Base-by-base conservation (phyloP, 2,329 filamentous ascomycete genomes). In the Paracorniculantispora psalliotae region DNA sequence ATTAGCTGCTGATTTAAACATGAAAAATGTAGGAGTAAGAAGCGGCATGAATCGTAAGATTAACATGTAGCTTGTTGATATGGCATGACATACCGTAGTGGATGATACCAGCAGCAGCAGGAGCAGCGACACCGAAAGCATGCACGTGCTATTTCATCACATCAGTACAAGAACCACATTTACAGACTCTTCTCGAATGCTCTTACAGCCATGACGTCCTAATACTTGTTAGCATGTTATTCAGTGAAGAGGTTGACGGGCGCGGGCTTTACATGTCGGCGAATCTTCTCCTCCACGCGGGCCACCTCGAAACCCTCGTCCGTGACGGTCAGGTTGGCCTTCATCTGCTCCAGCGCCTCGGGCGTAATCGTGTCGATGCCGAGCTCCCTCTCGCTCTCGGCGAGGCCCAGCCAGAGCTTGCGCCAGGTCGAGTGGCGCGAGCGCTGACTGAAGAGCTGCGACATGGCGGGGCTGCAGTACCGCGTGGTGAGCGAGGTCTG, bases 401-500 rank as follows among this genome's bases (percentile, higher is more conserved):
- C 92, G 12, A 96, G 87, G 75, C 82, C 86, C 47, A 93, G 78
- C 92, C 92, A 97, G 19, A 96, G 84, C 71, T 90, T 82, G 63
- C 92, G 85, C 91, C 91, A 96, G 58, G 86, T 91, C 44, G 84
- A 87, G 72, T 87, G 85, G 30, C 91, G 82, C 57, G 85, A 87
- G 46, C 91, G 84, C 61, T 87, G 84, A 66, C 86, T 88, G 79
- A 96, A 97, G 62, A 96, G 84, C 64, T 82, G 81, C 67, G 87
- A 82, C 89, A 94, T 92, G 75, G 89, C 88, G 63, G 73, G 71
- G 66, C 82, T 89, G 74, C 86, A 86, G 78, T 94, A 94, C 67
- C 91, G 84, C 66, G 80, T 81, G 64, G 83, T 86, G 66, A 92
- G 77, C 35, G 88, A 83, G 46, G 88, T 91, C 75, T 88, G 81